Evolutionary conservation across 1,139 yeast species (phyloP).

Genomic region (Saccharomyces uvarum): DNA sequence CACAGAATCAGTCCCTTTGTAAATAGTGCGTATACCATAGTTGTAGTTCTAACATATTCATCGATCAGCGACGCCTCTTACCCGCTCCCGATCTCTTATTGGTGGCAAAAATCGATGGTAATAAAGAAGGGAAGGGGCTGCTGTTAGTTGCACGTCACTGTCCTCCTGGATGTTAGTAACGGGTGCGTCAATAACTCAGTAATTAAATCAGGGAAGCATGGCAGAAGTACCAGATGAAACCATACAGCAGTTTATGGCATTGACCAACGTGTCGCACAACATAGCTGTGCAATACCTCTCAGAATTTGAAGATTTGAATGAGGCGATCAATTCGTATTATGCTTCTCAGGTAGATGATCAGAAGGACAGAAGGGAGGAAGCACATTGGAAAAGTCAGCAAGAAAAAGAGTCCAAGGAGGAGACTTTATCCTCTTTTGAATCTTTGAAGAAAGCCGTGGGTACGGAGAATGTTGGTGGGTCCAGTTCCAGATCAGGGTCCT

Average conservation of each 20-base stretch:
- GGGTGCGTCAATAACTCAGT: background rate
- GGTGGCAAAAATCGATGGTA: background rate
- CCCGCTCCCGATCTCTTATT: background rate
- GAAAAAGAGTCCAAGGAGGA: background rate
- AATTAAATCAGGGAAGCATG: constrained; percentile 3
- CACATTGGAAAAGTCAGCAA: background rate
- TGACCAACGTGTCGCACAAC: constrained; percentile 40
- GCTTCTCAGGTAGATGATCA: constrained; percentile 12
- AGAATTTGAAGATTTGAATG: constrained; percentile 30
- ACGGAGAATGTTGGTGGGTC: background rate
- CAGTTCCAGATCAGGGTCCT: background rate
- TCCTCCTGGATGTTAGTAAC: background rate
- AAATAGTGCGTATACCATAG: background rate
- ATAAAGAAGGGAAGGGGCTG: background rate
- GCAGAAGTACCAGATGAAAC: constrained; percentile 20
- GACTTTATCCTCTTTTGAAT: background rate
- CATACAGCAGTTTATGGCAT: constrained; percentile 47
- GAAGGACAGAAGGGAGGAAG: constrained; percentile 1
- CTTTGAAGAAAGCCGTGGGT: background rate
- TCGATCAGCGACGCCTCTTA: background rate
- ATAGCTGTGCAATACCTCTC: constrained; percentile 40
- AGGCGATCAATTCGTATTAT: constrained; percentile 32
- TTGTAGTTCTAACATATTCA: background rate
- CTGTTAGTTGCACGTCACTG: background rate
- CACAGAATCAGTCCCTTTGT: background rate